Conservation (phyloP, 106 monocot species). For the Agapanthus africanus region DNA sequence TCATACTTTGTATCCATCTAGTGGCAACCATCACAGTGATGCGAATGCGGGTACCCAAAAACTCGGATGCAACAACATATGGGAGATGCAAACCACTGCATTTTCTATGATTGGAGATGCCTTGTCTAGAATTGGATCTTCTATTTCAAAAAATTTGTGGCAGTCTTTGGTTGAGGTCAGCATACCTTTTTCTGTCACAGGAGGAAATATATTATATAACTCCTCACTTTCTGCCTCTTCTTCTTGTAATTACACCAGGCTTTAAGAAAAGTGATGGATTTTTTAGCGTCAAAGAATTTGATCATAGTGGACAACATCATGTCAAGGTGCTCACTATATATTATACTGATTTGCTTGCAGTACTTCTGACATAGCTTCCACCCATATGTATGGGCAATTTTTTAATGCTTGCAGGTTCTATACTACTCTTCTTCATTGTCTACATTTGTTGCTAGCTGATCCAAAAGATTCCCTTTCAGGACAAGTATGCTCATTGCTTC, state of each 20-base stretch:
- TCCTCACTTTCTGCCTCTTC: neutral
- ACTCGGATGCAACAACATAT: conserved; percentile 25
- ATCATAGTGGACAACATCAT: conserved; percentile 55
- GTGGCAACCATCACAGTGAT: conserved; percentile 8
- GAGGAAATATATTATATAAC: neutral
- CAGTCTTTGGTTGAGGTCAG: conserved; percentile 54
- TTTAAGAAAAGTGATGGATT: conserved; percentile 79
- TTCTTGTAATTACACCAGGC: conserved; percentile 30
- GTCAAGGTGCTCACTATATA: conserved; percentile 56
- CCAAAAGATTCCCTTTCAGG: conserved; percentile 76
- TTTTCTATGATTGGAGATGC: conserved; percentile 56
- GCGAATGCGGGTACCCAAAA: conserved; percentile 17
- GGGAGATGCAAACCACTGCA: conserved; percentile 66
- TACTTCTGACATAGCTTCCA: neutral
- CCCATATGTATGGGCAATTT: conserved; percentile 1
- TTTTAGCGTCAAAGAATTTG: conserved; percentile 60
- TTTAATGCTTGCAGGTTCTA: conserved; percentile 54
- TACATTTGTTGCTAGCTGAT: conserved; percentile 74
- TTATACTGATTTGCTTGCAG: neutral
- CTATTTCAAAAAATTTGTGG: conserved; percentile 53
- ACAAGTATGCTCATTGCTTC: conserved; percentile 48
- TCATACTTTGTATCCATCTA: conserved; percentile 21
- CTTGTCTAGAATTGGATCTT: conserved; percentile 49
- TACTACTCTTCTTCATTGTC: conserved; percentile 61
- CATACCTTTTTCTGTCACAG: conserved; percentile 3